A percentile compares a stretch with the other conserved stretches of the same genome.
phyloP scores from a whole-genome alignment of 768 basidiomycete species.

The Sistotremastrum niveocremeum region DNA sequence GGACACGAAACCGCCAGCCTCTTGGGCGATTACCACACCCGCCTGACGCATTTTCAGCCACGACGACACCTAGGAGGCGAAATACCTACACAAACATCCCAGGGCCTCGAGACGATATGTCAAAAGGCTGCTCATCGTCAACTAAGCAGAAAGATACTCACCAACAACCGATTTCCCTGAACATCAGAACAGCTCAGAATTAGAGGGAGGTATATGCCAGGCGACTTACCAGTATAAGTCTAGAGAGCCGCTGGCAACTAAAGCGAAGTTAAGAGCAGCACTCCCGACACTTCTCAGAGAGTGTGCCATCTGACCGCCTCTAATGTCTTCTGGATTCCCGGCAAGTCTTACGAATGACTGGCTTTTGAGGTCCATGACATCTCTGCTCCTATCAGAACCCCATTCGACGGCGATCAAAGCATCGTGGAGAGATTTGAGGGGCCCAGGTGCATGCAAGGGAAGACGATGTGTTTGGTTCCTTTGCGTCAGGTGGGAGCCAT shows the following conservation, averaged over 20 bases:
- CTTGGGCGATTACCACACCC: conserved; percentile 81
- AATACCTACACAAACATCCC: conserved; percentile 66
- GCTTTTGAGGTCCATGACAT: conserved; percentile 42
- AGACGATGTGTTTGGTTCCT: conserved; percentile 16
- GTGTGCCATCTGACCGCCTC: conserved; percentile 74
- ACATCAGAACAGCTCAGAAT: conserved; percentile 2
- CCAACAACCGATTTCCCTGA: conserved; percentile 74
- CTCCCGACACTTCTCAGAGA: conserved; percentile 73
- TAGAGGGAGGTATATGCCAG: background rate
- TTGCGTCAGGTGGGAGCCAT: conserved; percentile 63
- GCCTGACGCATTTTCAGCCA: conserved; percentile 28
- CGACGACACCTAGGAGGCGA: background rate
- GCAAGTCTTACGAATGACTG: conserved; percentile 62
- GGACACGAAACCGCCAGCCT: conserved; percentile 72
- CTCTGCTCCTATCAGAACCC: conserved; percentile 62
- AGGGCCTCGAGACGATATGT: conserved; percentile 31
- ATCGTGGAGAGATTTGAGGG: conserved; percentile 22
- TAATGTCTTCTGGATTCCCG: conserved; percentile 50
- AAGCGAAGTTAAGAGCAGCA: conserved; percentile 67
- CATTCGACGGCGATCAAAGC: conserved; percentile 65
- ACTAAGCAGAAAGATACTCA: conserved; percentile 15
- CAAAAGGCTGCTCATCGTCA: too few species aligned
- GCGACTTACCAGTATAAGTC: conserved; percentile 71
- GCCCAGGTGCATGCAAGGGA: conserved; percentile 19
- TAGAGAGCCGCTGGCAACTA: conserved; percentile 80